Base-by-base conservation (phyloP, 2,329 filamentous ascomycete genomes). In the Daldinia sp. region DNA sequence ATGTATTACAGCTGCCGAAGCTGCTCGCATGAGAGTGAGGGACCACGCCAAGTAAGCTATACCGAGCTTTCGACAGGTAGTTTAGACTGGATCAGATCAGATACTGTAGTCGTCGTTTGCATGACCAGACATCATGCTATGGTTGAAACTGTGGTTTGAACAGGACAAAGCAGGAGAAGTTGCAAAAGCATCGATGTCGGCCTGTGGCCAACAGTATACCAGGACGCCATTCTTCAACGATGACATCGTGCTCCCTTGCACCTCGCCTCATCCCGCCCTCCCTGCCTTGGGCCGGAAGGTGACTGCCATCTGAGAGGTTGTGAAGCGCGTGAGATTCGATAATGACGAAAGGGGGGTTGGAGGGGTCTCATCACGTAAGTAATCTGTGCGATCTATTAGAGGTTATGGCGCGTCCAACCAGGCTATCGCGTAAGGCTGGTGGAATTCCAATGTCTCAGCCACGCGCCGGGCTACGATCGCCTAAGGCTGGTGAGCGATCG, bases 391-490 rank as follows among this genome's bases (percentile, higher is more conserved):
- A 42, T 39, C 33, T 37, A 53, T 41, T 48, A 51, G 37, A 18
- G 4, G 13, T 51, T 15, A 30, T 37, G 20, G 39, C 54, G 59
- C 53, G 56, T 48, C n/a, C 6, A 15, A 12, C 39, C 37, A 20
- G 39, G 44, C 41, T 46, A 48, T 59, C 26, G 42, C 46, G 44
- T 58, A 62, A 46, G 63, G 62, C 60, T 67, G 67, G 66, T 65
- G 71, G 69, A 71, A 72, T 72, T 70, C 55, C 30, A 60, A 68
- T 74, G 74, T 77, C 75, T 76, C 66, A 74, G 70, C 67, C 68
- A 72, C 68, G 53, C 65, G 70, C 65, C 56, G 65, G 51, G 46
- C 68, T 67, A 10, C 61, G 70, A 70, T 68, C 50, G 23, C n/a
- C 53, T n/a, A 51, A 51, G 26, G 46, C 60, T 67, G 65, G 61